These are phyloP conservation scores for Colletotrichum brevisporum DNA, from an alignment of 2,329 filamentous ascomycete species.

Conservation along the genomic window DNA sequence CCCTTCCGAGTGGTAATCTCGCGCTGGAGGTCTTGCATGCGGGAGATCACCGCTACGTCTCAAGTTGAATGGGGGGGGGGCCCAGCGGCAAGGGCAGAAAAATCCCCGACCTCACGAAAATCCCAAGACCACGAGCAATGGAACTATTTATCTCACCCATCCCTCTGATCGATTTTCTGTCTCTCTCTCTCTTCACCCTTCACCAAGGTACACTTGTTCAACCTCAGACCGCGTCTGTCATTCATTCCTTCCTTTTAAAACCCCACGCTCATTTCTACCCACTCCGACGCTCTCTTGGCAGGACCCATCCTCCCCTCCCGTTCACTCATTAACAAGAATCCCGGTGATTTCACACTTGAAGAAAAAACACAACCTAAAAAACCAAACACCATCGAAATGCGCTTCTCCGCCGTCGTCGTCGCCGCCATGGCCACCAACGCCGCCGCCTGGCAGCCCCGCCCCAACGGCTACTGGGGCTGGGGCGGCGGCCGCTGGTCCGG, in stretches of 20 bases:
- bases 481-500: constrained; percentile 6
- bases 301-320: constrained; percentile 36
- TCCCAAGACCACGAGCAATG: too few species aligned
- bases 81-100: constrained; percentile 11
- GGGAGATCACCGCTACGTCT: constrained; percentile 39
- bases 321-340: constrained; percentile 33
- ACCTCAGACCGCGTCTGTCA: constrained; percentile 24
- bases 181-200: not conserved
- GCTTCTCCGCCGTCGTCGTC: constrained; percentile 36
- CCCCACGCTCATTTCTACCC: constrained; percentile 23
- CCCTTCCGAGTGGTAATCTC: constrained; percentile 18
- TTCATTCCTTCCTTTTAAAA: constrained; percentile 21
- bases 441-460: constrained; percentile 28
- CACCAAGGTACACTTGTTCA: constrained; percentile 11
- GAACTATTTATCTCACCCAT: not conserved
- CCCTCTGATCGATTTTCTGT: not conserved
- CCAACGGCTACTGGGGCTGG: constrained; percentile 28
- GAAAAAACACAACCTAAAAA: not conserved
- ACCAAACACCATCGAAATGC: constrained; percentile 31
- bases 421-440: constrained; percentile 37
- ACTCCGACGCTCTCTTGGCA: constrained; percentile 33
- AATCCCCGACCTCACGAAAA: constrained; percentile 10
- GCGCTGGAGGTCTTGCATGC: constrained; percentile 38
- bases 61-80: constrained; percentile 20
- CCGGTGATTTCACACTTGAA: constrained; percentile 26